Percentiles rank a stretch among this genome's conserved stretches.
Evolutionary conservation across 441 rosid genomes (phyloP).

Genomic region (Flueggea neowawraea): DNA sequence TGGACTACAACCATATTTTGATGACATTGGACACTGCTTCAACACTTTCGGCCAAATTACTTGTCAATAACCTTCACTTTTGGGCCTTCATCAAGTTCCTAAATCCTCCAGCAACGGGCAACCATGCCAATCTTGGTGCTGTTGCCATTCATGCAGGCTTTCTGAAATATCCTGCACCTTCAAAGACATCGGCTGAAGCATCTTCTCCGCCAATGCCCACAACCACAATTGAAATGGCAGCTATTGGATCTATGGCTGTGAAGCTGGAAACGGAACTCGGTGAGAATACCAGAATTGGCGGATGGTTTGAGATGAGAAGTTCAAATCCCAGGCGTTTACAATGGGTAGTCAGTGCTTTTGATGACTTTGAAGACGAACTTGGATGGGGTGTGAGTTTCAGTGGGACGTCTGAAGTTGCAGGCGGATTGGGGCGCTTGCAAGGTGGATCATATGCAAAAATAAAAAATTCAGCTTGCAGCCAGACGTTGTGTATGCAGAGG

Average conservation of each 20-base stretch:
- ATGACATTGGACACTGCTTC: constrained; percentile 32
- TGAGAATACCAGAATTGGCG: constrained; percentile 50
- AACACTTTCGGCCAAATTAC: constrained; percentile 71
- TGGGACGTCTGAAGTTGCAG: constrained; percentile 43
- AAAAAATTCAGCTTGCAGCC: constrained; percentile 67
- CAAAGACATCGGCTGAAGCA: constrained; percentile 20
- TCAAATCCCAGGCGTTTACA: constrained; percentile 35
- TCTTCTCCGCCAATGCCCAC: constrained; percentile 23
- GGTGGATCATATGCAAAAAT: constrained; percentile 64
- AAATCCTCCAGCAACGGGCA: constrained; percentile 31
- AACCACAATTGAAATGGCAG: constrained; percentile 15
- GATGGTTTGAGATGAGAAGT: constrained; percentile 75
- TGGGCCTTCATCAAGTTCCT: constrained; percentile 52
- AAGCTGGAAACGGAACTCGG: constrained; percentile 65
- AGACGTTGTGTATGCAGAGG: constrained; percentile 54
- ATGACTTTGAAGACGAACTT: constrained; percentile 53
- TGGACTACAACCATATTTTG: constrained; percentile 24
- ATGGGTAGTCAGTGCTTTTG: constrained; percentile 64
- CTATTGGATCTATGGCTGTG: constrained; percentile 48
- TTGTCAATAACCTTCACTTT: constrained; percentile 55
- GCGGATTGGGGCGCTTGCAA: constrained; percentile 45
- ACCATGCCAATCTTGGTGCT: constrained; percentile 33
- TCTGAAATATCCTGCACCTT: constrained; percentile 21
- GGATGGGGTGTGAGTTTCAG: constrained; percentile 78
- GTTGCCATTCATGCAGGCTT: constrained; percentile 49